Evolutionary conservation across 1,139 yeast species (phyloP).

Genomic region (Chernovozyma sophiae-reginae): DNA sequence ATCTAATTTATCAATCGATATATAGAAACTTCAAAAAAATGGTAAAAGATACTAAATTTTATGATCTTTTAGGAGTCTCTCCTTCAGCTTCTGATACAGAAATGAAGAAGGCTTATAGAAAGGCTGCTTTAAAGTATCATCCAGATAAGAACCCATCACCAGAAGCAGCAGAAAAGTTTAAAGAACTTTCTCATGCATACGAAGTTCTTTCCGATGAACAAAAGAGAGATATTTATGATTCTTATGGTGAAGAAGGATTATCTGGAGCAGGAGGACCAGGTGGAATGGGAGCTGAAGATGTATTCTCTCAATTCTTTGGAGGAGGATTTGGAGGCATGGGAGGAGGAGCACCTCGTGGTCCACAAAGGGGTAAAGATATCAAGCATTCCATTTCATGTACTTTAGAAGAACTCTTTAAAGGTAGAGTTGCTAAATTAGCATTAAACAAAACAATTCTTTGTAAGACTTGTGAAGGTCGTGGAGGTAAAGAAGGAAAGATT

Average conservation of each 20-base stretch:
- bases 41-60: slow-evolving; percentile 89
- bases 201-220: slow-evolving; percentile 82
- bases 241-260: slow-evolving; percentile 90
- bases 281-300: slow-evolving; percentile 78
- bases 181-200: slow-evolving; percentile 87
- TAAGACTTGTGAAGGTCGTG: slow-evolving; percentile 86
- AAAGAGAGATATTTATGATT: slow-evolving; percentile 86
- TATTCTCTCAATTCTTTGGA: slow-evolving; percentile 91
- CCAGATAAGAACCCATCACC: slow-evolving; percentile 81
- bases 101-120: slow-evolving; percentile 93
- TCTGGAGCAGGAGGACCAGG: slow-evolving; percentile 76
- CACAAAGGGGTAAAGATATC: slow-evolving; percentile 84
- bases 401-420: slow-evolving; percentile 90
- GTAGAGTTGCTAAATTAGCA: slow-evolving; percentile 91
- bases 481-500: slow-evolving; percentile 92
- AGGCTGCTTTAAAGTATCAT: slow-evolving; percentile 87
- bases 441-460: slow-evolving; percentile 89
- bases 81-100: slow-evolving; percentile 77
- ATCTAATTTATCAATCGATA: too few species aligned
- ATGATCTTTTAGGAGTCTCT: slow-evolving; percentile 79
- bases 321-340: slow-evolving; percentile 57
- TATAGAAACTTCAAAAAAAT: slow-evolving; percentile 28
- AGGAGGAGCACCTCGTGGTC: slow-evolving; percentile 74
- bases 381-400: slow-evolving; percentile 83
- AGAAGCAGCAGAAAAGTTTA: slow-evolving; percentile 95